phyloP scores from a whole-genome alignment of 2,329 filamentous ascomycete species.

The Exophiala xenobiotica region DNA sequence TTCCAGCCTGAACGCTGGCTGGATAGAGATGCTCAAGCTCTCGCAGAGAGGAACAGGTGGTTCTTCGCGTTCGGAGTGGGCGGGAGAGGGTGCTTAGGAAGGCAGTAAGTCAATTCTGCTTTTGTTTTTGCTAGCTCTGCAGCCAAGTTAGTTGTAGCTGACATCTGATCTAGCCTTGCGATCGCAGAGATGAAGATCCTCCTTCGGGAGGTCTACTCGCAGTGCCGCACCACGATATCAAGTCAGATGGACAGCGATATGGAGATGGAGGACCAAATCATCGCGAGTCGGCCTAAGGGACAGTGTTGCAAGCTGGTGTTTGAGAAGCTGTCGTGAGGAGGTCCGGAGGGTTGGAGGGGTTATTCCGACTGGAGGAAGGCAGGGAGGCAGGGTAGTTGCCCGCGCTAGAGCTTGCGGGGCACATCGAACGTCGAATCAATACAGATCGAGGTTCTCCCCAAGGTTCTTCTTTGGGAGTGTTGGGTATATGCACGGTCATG shows the following conservation, averaged over 20 bases:
- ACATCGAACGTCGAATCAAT: no score
- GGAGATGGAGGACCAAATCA: slow-evolving; percentile 66
- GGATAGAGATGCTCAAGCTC: slow-evolving; percentile 10
- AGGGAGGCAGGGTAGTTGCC: no score
- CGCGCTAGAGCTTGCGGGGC: no score
- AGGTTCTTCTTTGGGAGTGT: no score
- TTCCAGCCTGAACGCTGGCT: slow-evolving; percentile 27
- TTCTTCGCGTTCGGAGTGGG: slow-evolving; percentile 22
- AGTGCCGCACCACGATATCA: slow-evolving; percentile 52
- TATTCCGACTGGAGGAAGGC: not conserved
- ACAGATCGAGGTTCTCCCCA: no score
- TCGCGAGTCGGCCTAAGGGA: slow-evolving; percentile 62
- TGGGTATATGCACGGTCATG: no score
- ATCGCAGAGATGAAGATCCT: slow-evolving; percentile 68
- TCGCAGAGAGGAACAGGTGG: slow-evolving; percentile 14
- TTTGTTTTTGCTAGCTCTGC: not conserved
- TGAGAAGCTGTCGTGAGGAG: slow-evolving; percentile 7
- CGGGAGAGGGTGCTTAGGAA: slow-evolving; percentile 22
- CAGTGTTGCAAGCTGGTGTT: slow-evolving; percentile 57
- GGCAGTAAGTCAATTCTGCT: slow-evolving; percentile 53
- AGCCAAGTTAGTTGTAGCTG: slow-evolving; percentile 13
- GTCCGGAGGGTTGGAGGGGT: not conserved
- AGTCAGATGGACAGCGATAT: slow-evolving; percentile 59
- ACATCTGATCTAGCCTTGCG: slow-evolving; percentile 54
- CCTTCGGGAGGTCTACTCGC: slow-evolving; percentile 61